Conservation (phyloP, 805 yeast species). For the Myxozyma vanderwaltii region DNA sequence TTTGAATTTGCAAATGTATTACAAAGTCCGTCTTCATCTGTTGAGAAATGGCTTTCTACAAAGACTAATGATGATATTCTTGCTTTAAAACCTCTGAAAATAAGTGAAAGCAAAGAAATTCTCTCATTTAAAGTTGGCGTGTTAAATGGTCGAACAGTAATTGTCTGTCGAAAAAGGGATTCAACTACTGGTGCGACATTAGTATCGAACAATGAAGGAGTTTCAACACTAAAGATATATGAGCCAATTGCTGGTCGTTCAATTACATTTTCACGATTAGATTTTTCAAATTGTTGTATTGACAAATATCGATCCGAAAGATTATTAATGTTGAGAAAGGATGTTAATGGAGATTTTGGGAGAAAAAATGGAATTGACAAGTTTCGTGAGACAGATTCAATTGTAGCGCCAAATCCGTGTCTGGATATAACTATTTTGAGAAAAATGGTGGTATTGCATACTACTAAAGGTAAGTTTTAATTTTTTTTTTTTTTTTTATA, state of each 20-base stretch:
- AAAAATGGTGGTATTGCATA: constrained; percentile 65
- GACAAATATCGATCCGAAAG: background rate
- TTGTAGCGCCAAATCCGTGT: constrained; percentile 59
- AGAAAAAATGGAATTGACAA: constrained; percentile 39
- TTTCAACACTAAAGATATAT: constrained; percentile 60
- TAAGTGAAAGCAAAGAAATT: constrained; percentile 47
- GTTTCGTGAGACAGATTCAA: constrained; percentile 51
- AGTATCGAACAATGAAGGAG: constrained; percentile 45
- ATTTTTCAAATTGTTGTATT: background rate
- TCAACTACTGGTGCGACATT: constrained; percentile 52
- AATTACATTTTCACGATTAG: background rate
- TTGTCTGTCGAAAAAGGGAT: constrained; percentile 54
- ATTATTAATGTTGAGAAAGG: constrained; percentile 1
- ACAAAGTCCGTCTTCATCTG: background rate
- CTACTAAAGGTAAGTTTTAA: constrained; percentile 62
- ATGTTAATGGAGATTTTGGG: constrained; percentile 6
- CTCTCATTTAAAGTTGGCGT: constrained; percentile 65
- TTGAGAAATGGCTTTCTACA: constrained; percentile 10
- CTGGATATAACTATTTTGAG: constrained; percentile 64
- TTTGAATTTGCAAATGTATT: background rate
- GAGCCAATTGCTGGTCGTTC: constrained; percentile 52
- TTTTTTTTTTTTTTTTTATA: no score
- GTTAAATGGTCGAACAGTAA: constrained; percentile 23
- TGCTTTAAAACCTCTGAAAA: constrained; percentile 46
- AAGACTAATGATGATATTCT: background rate